Evolutionary conservation across 2,329 filamentous ascomycete genomes (phyloP).

Genomic region (Ophioceras dolichostomum): DNA sequence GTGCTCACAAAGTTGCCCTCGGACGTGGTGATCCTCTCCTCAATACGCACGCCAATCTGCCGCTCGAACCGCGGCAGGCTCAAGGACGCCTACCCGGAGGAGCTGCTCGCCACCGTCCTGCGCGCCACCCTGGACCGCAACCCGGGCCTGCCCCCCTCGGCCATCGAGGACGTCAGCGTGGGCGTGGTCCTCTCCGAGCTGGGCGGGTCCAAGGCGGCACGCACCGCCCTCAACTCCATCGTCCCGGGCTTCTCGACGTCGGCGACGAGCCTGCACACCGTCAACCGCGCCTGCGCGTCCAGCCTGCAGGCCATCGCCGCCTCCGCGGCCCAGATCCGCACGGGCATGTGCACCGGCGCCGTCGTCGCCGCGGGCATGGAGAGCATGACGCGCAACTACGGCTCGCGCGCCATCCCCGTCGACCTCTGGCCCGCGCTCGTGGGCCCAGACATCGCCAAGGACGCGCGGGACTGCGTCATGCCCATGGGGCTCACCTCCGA

Average conservation of each 20-base stretch:
- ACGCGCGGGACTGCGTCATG: conserved; percentile 83
- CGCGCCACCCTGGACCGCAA: conserved; percentile 58
- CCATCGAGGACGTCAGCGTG: conserved; percentile 71
- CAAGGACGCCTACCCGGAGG: conserved; percentile 82
- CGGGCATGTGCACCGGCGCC: conserved; percentile 51
- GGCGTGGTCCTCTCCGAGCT: conserved; percentile 87
- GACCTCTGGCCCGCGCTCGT: conserved; percentile 66
- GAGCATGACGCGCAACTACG: conserved; percentile 92
- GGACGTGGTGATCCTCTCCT: conserved; percentile 80
- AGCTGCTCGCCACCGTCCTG: conserved; percentile 61
- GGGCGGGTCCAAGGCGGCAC: conserved; percentile 78
- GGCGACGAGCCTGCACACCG: conserved; percentile 66
- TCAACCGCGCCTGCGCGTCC: conserved; percentile 78
- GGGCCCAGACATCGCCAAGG: conserved; percentile 38
- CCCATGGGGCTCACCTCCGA: conserved; percentile 85
- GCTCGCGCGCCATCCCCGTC: conserved; percentile 68
- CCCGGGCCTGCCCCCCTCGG: conserved; percentile 56
- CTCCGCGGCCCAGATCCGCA: conserved; percentile 63
- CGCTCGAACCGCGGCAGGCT: conserved; percentile 73
- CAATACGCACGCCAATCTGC: conserved; percentile 80
- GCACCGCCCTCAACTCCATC: conserved; percentile 81
- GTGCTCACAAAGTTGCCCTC: conserved; percentile 68
- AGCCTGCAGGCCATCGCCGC: conserved; percentile 66
- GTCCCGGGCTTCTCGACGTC: conserved; percentile 56
- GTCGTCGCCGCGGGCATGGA: conserved; percentile 89